These are phyloP conservation scores for Rhododendron simsii DNA, from an alignment of 148 eudicot genomes.

Conservation along the genomic window DNA sequence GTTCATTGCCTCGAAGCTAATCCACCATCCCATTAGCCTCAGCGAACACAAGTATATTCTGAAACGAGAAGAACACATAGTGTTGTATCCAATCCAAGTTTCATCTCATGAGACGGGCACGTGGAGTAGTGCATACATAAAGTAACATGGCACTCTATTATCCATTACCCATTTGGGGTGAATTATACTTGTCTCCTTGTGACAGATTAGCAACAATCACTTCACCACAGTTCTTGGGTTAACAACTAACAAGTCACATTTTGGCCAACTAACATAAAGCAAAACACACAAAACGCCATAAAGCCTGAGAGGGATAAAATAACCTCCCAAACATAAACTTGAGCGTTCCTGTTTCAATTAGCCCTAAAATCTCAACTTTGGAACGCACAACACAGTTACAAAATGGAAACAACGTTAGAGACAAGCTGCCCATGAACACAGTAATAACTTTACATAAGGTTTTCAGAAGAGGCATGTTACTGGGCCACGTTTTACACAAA, in stretches of 20 bases:
- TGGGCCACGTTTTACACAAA: not conserved
- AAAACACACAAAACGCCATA: not conserved
- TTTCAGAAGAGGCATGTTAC: not conserved
- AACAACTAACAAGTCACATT: not conserved
- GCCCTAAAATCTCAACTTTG: not conserved
- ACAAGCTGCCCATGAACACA: not conserved
- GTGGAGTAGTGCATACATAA: not conserved
- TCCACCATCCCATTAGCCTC: not conserved
- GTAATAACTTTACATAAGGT: not conserved
- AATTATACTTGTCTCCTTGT: not conserved
- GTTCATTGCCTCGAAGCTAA: not conserved
- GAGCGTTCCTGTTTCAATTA: not conserved
- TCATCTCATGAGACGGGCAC: not conserved
- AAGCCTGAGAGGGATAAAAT: not conserved
- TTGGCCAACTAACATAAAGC: not conserved
- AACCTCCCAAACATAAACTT: not conserved
- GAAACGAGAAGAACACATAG: not conserved
- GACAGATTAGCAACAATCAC: not conserved
- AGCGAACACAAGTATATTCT: not conserved
- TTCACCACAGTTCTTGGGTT: not conserved
- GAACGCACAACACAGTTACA: not conserved
- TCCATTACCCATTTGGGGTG: not conserved
- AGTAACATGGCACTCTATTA: not conserved
- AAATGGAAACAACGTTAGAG: not conserved
- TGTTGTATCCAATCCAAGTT: not conserved